A percentile compares a stretch with the other conserved stretches of the same genome.
These are phyloP conservation scores for Penium margaritaceum DNA, from an alignment of 139 green algal genomes.

Conservation along the genomic window DNA sequence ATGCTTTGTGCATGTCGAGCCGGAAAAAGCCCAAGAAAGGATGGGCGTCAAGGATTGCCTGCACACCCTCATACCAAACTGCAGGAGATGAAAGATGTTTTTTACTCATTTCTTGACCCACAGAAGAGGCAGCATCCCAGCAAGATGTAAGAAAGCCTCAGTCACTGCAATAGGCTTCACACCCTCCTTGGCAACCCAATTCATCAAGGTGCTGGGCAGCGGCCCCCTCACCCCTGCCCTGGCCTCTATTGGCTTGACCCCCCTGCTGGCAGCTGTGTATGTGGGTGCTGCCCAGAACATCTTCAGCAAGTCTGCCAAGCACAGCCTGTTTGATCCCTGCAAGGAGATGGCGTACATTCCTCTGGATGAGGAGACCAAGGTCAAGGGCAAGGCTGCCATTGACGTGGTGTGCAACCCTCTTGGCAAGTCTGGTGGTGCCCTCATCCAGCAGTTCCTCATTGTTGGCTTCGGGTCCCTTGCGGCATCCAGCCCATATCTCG, in stretches of 20 bases:
- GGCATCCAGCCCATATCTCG: slow-evolving; percentile 91
- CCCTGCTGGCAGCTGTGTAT: slow-evolving; percentile 86
- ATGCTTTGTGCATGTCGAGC: too few species aligned
- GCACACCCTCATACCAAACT: too few species aligned
- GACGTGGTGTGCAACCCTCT: slow-evolving; percentile 98
- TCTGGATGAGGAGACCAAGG: slow-evolving; percentile 80
- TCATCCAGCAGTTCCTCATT: slow-evolving; percentile 97
- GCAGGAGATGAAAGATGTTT: too few species aligned
- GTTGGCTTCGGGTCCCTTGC: slow-evolving; percentile 91
- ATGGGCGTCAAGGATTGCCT: too few species aligned
- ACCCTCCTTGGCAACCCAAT: too few species aligned
- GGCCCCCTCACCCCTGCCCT: slow-evolving; percentile 67
- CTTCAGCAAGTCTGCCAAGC: slow-evolving; percentile 86
- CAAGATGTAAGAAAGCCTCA: too few species aligned
- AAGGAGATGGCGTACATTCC: slow-evolving; percentile 99
- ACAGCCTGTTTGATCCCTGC: slow-evolving; percentile 97
- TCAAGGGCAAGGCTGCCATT: slow-evolving; percentile 97
- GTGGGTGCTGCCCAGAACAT: slow-evolving; percentile 95
- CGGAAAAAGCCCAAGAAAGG: too few species aligned
- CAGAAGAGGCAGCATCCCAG: too few species aligned
- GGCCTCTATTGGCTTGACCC: slow-evolving; percentile 74
- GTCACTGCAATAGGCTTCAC: too few species aligned
- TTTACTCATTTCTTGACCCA: too few species aligned
- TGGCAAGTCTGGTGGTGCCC: slow-evolving; percentile 90
- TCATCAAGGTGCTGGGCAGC: slow-evolving; percentile 76